Percentiles rank a stretch among this genome's conserved stretches.
These are phyloP conservation scores for Vitis hybrid DNA, from an alignment of 177 flowering plant genomes.

Conservation along the genomic window DNA sequence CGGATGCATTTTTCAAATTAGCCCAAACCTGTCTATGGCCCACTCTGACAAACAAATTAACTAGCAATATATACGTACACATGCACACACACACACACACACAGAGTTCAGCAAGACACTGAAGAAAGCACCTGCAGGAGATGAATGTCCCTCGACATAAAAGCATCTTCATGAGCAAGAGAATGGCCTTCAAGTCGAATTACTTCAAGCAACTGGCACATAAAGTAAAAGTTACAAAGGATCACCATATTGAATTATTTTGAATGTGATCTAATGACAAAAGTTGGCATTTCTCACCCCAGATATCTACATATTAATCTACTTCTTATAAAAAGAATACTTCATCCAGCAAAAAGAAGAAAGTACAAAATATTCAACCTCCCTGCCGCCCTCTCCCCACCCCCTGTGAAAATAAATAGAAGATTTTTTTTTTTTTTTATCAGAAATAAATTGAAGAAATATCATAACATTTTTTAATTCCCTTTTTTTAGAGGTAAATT, in stretches of 20 bases:
- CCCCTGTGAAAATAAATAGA: no score
- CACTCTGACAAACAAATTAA: not conserved
- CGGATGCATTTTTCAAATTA: no score
- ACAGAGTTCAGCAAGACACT: not conserved
- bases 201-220: constrained; percentile 77
- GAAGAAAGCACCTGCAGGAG: constrained; percentile 67
- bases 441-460: no score
- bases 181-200: constrained; percentile 93
- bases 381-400: no score
- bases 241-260: not conserved
- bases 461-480: no score
- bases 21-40: no score
- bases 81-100: not conserved
- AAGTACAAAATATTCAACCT: no score
- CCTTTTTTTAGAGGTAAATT: no score
- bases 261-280: not conserved
- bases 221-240: constrained; percentile 6
- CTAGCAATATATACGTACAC: not conserved
- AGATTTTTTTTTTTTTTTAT: no score
- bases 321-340: no score
- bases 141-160: constrained; percentile 80
- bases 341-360: no score
- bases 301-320: no score
- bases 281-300: not conserved
- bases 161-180: constrained; percentile 74